Evolutionary conservation across 768 basidiomycete genomes (phyloP).

Genomic region (Rhizopogon vesiculosus): DNA sequence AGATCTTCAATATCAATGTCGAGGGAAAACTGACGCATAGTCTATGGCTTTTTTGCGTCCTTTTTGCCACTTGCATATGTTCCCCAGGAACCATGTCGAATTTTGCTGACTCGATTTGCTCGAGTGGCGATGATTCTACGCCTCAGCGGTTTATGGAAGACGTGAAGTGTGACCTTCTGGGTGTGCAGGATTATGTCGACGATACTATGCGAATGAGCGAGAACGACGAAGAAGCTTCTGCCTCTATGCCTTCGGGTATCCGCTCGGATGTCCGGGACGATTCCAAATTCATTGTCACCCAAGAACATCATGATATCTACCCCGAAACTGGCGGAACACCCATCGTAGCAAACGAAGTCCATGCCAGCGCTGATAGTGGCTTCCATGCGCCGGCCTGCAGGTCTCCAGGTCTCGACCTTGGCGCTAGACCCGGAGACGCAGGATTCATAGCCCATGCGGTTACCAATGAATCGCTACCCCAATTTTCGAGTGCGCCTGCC

Average conservation of each 20-base stretch:
- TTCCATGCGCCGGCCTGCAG: not conserved
- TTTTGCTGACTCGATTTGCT: constrained; percentile 4
- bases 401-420: not conserved
- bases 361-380: not conserved
- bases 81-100: not conserved
- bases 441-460: not conserved
- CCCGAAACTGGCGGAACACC: not conserved
- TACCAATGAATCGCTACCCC: no score
- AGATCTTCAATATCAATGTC: constrained; percentile 35
- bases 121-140: not conserved
- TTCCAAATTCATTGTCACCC: not conserved
- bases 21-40: constrained; percentile 48
- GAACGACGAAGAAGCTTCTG: not conserved
- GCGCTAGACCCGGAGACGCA: not conserved
- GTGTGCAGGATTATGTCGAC: constrained; percentile 9
- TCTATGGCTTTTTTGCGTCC: constrained; percentile 43
- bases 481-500: constrained; percentile 1
- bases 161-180: constrained; percentile 4
- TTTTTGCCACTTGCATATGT: constrained; percentile 16
- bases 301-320: not conserved
- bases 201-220: constrained; percentile 16
- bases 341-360: not conserved
- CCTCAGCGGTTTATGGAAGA: not conserved
- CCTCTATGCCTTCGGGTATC: not conserved
- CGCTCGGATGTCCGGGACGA: not conserved